phyloP scores from a whole-genome alignment of 805 yeast species.

The Sporopachydermia lactativora region DNA sequence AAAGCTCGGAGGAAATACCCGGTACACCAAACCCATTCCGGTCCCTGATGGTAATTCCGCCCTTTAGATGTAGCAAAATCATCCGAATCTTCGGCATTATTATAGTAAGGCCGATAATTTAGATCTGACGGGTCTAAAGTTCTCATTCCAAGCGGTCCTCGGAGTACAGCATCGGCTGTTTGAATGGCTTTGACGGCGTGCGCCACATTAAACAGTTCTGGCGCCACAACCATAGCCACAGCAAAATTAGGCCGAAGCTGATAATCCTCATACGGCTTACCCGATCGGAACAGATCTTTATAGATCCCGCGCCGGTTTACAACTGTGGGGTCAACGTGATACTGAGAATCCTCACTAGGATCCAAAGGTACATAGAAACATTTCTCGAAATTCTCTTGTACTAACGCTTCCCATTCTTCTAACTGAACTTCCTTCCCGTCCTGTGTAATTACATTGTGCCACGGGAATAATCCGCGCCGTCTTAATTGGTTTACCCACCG shows the following conservation, averaged over 20 bases:
- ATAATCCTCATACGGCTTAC: conserved; percentile 86
- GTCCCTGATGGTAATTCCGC: conserved; percentile 95
- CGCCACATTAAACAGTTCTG: conserved; percentile 62
- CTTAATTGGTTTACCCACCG: conserved; percentile 61
- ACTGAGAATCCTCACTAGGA: conserved; percentile 44
- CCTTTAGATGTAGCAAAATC: conserved; percentile 94
- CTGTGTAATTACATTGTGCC: conserved; percentile 39
- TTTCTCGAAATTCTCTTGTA: conserved; percentile 65
- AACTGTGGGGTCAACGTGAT: conserved; percentile 44
- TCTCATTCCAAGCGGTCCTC: conserved; percentile 87
- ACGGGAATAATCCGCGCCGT: conserved; percentile 38
- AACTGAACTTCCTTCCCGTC: conserved; percentile 46
- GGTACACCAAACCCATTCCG: conserved; percentile 93
- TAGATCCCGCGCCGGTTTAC: conserved; percentile 89
- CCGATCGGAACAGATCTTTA: conserved; percentile 71
- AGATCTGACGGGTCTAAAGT: conserved; percentile 88
- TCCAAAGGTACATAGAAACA: conserved; percentile 64
- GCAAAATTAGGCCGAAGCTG: conserved; percentile 87
- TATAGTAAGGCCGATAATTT: conserved; percentile 84
- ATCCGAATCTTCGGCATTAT: conserved; percentile 61
- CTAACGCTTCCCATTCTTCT: conserved; percentile 54
- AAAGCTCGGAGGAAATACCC: conserved; percentile 84
- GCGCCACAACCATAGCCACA: conserved; percentile 89
- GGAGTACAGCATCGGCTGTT: conserved; percentile 54
- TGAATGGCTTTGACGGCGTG: conserved; percentile 52